Percentiles rank a stretch among this genome's conserved stretches.
phyloP scores from a whole-genome alignment of 2,329 filamentous ascomycete genomes.

The Macroventuria anomochaeta region DNA sequence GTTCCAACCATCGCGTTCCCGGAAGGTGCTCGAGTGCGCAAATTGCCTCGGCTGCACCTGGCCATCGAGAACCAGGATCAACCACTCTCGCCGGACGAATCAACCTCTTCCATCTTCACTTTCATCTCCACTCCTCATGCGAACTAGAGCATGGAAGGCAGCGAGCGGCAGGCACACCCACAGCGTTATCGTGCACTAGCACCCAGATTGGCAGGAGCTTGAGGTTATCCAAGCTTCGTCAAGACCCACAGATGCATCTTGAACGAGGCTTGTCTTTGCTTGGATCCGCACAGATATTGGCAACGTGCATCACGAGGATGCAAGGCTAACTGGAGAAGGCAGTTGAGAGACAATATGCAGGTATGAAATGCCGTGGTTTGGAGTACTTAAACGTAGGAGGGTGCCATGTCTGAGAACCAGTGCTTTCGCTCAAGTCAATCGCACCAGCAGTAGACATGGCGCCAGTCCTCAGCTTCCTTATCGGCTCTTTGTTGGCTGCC shows the following conservation, averaged over 20 bases:
- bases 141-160: conserved; percentile 3
- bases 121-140: conserved; percentile 2
- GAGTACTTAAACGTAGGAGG: conserved; percentile 9
- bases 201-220: conserved; percentile 14
- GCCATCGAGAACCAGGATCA: background rate
- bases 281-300: conserved; percentile 7
- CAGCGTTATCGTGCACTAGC: conserved; percentile 10
- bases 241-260: conserved; percentile 1
- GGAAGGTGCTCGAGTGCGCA: conserved; percentile 15
- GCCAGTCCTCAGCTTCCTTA: conserved; percentile 31
- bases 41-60: conserved; percentile 11
- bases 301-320: conserved; percentile 1
- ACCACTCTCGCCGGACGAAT: too few species aligned
- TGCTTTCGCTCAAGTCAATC: conserved; percentile 23
- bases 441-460: conserved; percentile 26
- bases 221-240: conserved; percentile 12
- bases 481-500: conserved; percentile 33
- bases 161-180: conserved; percentile 6
- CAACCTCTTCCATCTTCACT: background rate
- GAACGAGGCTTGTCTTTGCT: conserved; percentile 18
- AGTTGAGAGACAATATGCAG: conserved; percentile 13
- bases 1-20: conserved; percentile 11
- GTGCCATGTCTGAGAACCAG: background rate
- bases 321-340: conserved; percentile 13
- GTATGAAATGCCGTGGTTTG: background rate